These are phyloP conservation scores for Naganishia kalamii DNA, from an alignment of 768 basidiomycete species.

Conservation along the genomic window DNA sequence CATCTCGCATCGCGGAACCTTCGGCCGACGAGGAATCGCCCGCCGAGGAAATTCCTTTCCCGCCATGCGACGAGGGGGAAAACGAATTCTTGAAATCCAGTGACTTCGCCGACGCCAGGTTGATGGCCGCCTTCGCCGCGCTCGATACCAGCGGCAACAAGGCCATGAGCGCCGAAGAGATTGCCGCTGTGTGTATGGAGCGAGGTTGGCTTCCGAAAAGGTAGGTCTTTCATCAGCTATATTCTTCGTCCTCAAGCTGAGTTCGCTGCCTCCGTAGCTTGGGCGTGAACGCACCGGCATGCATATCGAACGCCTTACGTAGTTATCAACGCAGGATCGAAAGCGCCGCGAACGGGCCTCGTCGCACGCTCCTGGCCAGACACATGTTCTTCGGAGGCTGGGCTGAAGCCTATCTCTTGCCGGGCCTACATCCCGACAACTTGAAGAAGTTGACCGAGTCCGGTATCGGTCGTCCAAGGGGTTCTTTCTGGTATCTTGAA, in stretches of 20 bases:
- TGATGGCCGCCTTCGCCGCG: not conserved
- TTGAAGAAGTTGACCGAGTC: not conserved
- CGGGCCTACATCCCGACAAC: not conserved
- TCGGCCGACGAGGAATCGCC: not conserved
- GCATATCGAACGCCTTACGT: not conserved
- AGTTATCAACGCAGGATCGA: not conserved
- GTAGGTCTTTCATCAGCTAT: not conserved
- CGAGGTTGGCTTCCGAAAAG: not conserved
- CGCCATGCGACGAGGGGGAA: not conserved
- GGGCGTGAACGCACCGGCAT: not conserved
- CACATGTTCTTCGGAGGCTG: not conserved
- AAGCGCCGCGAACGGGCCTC: no score
- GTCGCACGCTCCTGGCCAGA: not conserved
- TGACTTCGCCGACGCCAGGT: not conserved
- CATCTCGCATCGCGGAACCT: not conserved
- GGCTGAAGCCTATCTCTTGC: not conserved
- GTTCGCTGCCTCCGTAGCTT: not conserved
- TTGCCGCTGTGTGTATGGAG: not conserved
- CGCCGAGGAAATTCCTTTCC: not conserved
- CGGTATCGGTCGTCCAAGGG: not conserved
- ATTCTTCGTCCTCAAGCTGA: not conserved
- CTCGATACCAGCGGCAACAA: not conserved
- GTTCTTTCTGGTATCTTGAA: slow-evolving; percentile 10
- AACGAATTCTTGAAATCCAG: not conserved
- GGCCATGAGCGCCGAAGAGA: not conserved